Evolutionary conservation across 2,329 filamentous ascomycete genomes (phyloP).

Genomic region (Apiospora malaysiana): DNA sequence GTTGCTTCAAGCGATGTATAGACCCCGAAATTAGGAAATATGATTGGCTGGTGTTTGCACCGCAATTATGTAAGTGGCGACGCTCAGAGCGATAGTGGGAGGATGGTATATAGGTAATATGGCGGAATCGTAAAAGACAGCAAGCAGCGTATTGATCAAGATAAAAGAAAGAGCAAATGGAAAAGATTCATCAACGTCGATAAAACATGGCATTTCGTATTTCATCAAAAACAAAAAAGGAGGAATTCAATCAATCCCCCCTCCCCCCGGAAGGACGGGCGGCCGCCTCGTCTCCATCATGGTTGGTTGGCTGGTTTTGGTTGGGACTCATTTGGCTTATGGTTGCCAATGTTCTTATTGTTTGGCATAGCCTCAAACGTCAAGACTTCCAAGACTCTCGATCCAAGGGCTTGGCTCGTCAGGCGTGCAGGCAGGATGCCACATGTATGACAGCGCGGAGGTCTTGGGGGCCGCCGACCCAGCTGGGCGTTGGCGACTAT

Average conservation of each 20-base stretch:
- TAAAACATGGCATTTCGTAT: not conserved
- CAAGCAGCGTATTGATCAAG: not conserved
- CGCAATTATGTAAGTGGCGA: not conserved
- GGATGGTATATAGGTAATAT: not conserved
- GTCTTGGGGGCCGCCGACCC: not conserved
- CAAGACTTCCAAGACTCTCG: not conserved
- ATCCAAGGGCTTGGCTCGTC: conserved; percentile 1
- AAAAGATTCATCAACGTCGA: not conserved
- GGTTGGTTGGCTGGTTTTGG: too few species aligned
- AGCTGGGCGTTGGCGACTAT: not conserved
- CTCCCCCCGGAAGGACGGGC: not conserved
- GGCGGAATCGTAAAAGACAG: not conserved
- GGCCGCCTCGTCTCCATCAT: not conserved
- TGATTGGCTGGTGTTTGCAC: not conserved
- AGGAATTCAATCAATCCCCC: not conserved
- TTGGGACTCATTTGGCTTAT: not conserved
- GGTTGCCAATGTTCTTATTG: not conserved
- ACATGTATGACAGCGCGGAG: not conserved
- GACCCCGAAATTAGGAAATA: not conserved
- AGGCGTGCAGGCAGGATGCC: not conserved
- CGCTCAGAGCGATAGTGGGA: not conserved
- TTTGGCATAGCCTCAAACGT: conserved; percentile 11
- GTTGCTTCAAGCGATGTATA: conserved; percentile 4
- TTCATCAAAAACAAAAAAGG: not conserved
- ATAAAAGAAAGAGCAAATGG: not conserved